Percentiles rank a stretch among this genome's conserved stretches.
Evolutionary conservation across 2,329 filamentous ascomycete genomes (phyloP).

Genomic region (Ceratocystis cacaofunesta): DNA sequence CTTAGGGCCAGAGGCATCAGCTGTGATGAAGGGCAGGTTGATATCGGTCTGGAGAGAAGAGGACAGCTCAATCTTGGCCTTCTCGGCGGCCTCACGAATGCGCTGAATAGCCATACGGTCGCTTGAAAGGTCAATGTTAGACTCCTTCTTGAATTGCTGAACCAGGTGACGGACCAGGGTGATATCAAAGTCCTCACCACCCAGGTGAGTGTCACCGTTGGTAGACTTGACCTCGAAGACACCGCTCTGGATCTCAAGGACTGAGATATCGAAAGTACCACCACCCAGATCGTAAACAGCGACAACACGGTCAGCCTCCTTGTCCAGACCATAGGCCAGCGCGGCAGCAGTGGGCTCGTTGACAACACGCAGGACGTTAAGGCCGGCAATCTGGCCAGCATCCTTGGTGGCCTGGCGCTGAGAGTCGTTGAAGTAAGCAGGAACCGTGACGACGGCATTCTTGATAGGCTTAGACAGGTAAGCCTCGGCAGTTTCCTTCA

Average conservation of each 20-base stretch:
- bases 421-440: constrained; percentile 97
- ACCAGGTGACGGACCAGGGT: constrained; percentile 85
- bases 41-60: constrained; percentile 93
- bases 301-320: constrained; percentile 76
- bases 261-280: constrained; percentile 98
- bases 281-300: constrained; percentile 96
- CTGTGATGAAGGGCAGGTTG: constrained; percentile 97
- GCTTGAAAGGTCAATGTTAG: constrained; percentile 71
- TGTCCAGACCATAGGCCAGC: constrained; percentile 90
- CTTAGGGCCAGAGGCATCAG: constrained; percentile 87
- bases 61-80: constrained; percentile 97
- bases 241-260: constrained; percentile 92
- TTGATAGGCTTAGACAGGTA: constrained; percentile 83
- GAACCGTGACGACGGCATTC: constrained; percentile 93
- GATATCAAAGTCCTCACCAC: constrained; percentile 97
- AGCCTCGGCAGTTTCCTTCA: constrained; percentile 96
- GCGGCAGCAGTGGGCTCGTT: constrained; percentile 96
- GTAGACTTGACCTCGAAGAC: constrained; percentile 99
- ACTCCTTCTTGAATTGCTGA: constrained; percentile 91
- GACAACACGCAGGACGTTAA: constrained; percentile 93
- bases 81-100: constrained; percentile 96
- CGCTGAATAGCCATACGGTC: constrained; percentile 98
- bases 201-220: constrained; percentile 95
- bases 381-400: constrained; percentile 91
- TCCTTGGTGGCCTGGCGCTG: constrained; percentile 98